A percentile compares a stretch with the other conserved stretches of the same genome.
phyloP scores from a whole-genome alignment of 805 yeast species.

The Metschnikowia cubensis region DNA sequence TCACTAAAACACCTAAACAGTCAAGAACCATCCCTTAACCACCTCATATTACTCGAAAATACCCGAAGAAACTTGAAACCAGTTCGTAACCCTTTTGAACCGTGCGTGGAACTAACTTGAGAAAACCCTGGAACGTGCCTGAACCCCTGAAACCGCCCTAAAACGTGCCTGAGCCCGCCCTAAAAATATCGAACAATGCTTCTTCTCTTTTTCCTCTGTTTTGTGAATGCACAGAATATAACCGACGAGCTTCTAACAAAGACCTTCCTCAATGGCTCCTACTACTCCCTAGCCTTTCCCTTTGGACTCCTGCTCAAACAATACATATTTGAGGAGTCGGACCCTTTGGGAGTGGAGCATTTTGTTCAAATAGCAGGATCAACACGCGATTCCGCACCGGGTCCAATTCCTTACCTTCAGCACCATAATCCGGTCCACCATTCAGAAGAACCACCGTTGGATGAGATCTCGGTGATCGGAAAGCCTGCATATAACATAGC shows the following conservation, averaged over 20 bases:
- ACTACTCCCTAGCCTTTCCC: conserved; percentile 26
- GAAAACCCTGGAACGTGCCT: neutral
- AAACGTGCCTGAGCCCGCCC: neutral
- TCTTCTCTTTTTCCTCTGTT: neutral
- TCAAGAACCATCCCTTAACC: too few species aligned
- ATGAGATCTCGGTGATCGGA: neutral
- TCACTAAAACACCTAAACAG: neutral
- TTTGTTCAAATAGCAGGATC: neutral
- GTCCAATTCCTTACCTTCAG: too few species aligned
- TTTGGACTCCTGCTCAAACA: conserved; percentile 37
- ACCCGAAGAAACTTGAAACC: too few species aligned
- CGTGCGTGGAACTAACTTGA: neutral
- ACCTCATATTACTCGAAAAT: too few species aligned
- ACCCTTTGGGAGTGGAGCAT: neutral
- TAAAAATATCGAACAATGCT: neutral
- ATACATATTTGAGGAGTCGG: conserved; percentile 14
- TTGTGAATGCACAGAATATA: neutral
- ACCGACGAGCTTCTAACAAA: neutral
- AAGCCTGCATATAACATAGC: neutral
- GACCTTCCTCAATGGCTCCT: conserved; percentile 16
- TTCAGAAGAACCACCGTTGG: neutral
- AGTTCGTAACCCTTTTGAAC: too few species aligned
- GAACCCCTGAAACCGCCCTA: neutral
- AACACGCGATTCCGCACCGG: neutral
- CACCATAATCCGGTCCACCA: neutral